These are phyloP conservation scores for Rhodosporidiobolus sp. DNA, from an alignment of 768 basidiomycete species.

Conservation along the genomic window DNA sequence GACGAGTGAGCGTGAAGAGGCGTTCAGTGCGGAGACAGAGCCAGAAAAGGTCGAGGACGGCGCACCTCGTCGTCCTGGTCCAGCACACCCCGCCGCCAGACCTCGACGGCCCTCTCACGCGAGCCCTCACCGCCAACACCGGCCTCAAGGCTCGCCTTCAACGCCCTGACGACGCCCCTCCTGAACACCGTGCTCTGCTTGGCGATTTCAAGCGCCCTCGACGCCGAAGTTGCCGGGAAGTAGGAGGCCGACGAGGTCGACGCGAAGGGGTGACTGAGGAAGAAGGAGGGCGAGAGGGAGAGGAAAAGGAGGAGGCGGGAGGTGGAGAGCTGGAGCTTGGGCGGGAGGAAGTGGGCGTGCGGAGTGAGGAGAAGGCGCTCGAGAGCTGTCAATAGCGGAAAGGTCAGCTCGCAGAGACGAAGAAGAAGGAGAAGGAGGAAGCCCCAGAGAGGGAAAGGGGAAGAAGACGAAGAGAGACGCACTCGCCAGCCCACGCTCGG, in stretches of 20 bases:
- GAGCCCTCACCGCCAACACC: slow-evolving; percentile 7
- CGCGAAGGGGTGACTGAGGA: slow-evolving; percentile 9
- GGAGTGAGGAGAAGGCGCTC: slow-evolving; percentile 33
- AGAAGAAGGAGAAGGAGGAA: background rate
- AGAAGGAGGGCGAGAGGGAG: slow-evolving; percentile 32
- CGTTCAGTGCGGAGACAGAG: background rate
- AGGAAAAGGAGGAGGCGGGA: slow-evolving; percentile 37
- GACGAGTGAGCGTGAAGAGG: background rate
- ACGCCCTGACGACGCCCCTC: slow-evolving; percentile 10
- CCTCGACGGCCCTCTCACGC: slow-evolving; percentile 3
- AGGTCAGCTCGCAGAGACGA: accelerated
- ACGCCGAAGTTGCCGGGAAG: slow-evolving; percentile 27
- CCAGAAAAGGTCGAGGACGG: background rate
- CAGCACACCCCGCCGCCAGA: slow-evolving; percentile 7
- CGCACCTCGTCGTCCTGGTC: slow-evolving; percentile 9
- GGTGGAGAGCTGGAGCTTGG: slow-evolving; percentile 33
- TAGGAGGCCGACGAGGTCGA: slow-evolving; percentile 22
- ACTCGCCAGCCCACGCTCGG: slow-evolving; percentile 27
- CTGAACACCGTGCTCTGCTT: slow-evolving; percentile 16
- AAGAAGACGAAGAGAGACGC: background rate
- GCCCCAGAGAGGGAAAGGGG: too few species aligned
- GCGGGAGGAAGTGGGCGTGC: slow-evolving; percentile 24
- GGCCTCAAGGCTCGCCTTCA: background rate
- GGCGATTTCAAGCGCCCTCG: slow-evolving; percentile 15
- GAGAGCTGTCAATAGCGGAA: slow-evolving; percentile 19